Percentiles rank a stretch among this genome's conserved stretches.
Evolutionary conservation across 495 filamentous ascomycete genomes (phyloP).

Genomic region (Lophium mytilinum): DNA sequence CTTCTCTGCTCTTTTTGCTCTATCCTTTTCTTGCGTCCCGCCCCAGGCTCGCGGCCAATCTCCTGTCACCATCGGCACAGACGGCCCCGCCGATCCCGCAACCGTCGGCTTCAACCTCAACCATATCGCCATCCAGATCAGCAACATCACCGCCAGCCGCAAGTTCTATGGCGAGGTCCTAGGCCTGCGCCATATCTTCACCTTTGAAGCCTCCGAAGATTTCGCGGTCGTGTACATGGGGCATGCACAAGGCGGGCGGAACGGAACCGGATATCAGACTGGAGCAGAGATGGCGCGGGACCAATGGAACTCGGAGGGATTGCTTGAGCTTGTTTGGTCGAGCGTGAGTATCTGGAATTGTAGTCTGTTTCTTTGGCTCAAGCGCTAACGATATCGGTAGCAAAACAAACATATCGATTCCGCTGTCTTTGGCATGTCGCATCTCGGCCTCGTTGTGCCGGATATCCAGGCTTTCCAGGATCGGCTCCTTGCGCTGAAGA

Average conservation of each 20-base stretch:
- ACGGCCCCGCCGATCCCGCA: constrained; percentile 15
- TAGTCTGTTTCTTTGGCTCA: background rate
- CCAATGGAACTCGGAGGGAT: constrained; percentile 31
- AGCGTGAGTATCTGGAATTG: constrained; percentile 3
- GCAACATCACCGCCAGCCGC: constrained; percentile 34
- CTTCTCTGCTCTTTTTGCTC: too few relatives aligned
- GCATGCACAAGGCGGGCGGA: constrained; percentile 30
- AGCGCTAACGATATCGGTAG: background rate
- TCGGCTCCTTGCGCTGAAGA: constrained; percentile 17
- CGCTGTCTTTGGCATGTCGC: constrained; percentile 1
- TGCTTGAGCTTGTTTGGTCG: constrained; percentile 29
- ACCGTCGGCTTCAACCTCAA: constrained; percentile 41
- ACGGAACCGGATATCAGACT: constrained; percentile 34
- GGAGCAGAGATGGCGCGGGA: constrained; percentile 25
- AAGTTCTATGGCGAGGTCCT: constrained; percentile 43
- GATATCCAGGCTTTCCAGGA: constrained; percentile 24
- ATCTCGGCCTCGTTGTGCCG: constrained; percentile 29
- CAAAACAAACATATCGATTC: background rate
- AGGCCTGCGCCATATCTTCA: constrained; percentile 44
- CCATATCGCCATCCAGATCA: constrained; percentile 40
- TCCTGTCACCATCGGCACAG: background rate
- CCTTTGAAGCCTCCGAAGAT: constrained; percentile 21
- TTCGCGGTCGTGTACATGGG: constrained; percentile 30
- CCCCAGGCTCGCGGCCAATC: too few relatives aligned
- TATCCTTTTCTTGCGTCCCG: too few relatives aligned